Conservation (phyloP, 371 early-diverging fungal species). For the Actinomortierella ambigua region DNA sequence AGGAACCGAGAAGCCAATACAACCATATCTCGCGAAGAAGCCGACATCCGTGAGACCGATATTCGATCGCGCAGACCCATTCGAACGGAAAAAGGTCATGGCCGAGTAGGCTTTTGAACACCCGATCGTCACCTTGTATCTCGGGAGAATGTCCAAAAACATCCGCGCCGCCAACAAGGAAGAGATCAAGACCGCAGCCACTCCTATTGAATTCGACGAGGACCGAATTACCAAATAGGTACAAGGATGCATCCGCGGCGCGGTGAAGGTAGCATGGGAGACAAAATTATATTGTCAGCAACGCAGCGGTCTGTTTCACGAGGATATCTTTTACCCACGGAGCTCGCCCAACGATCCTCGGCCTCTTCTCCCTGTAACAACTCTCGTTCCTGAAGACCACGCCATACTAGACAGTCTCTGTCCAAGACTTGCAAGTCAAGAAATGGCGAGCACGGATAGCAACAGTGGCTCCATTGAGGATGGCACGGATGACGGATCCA, state of each 20-base stretch:
- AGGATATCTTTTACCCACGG: conserved; percentile 11
- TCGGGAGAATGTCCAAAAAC: conserved; percentile 3
- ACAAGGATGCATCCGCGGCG: conserved; percentile 7
- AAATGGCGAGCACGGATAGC: not conserved
- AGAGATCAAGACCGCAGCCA: too few species aligned
- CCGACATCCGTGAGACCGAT: conserved; percentile 5
- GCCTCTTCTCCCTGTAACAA: not conserved
- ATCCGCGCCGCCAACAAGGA: not conserved
- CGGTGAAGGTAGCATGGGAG: conserved; percentile 7
- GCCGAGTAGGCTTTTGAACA: conserved; percentile 9
- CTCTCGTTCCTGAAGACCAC: not conserved
- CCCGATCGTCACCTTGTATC: conserved; percentile 13
- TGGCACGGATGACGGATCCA: conserved; percentile 7
- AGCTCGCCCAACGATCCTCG: conserved; percentile 1
- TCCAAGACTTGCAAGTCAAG: conserved; percentile 2
- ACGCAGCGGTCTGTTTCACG: conserved; percentile 6
- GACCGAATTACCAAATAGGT: not conserved
- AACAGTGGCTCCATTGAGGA: conserved; percentile 4
- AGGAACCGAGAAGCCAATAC: conserved; percentile 5
- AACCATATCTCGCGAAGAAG: not conserved
- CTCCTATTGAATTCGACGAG: too few species aligned
- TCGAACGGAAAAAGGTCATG: conserved; percentile 12
- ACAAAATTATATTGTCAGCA: conserved; percentile 5
- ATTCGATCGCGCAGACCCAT: conserved; percentile 2
- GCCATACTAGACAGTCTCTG: conserved; percentile 6